Conservation (phyloP, 2,329 filamentous ascomycete genomes). For the Xylaria multiplex region DNA sequence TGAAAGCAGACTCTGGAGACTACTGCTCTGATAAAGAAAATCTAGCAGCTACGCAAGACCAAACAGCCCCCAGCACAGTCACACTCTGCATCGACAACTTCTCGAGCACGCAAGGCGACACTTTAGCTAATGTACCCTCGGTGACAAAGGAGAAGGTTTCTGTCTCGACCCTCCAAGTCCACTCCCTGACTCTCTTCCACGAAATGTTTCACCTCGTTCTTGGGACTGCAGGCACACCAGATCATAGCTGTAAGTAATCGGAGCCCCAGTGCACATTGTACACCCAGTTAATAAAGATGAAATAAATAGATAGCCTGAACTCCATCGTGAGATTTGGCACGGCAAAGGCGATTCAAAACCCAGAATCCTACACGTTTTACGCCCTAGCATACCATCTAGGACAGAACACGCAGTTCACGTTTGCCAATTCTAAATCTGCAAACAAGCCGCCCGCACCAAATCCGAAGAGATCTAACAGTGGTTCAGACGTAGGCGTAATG, state of each 20-base stretch:
- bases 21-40: constrained; percentile 22
- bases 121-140: constrained; percentile 21
- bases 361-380: constrained; percentile 31
- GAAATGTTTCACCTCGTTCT: constrained; percentile 30
- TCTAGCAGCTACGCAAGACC: constrained; percentile 30
- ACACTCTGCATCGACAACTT: constrained; percentile 32
- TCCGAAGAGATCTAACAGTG: constrained; percentile 3
- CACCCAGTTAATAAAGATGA: neutral
- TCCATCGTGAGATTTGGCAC: constrained; percentile 23
- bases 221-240: constrained; percentile 19
- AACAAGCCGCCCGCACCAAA: constrained; percentile 18
- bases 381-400: constrained; percentile 30
- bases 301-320: constrained; percentile 25
- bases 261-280: neutral
- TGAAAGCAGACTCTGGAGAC: constrained; percentile 21
- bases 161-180: constrained; percentile 29
- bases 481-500: neutral
- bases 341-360: constrained; percentile 22
- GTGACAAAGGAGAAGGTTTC: constrained; percentile 16
- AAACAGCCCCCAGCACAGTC: constrained; percentile 24
- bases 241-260: constrained; percentile 22
- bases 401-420: constrained; percentile 31
- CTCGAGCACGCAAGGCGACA: constrained; percentile 12
- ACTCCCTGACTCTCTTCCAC: constrained; percentile 32
- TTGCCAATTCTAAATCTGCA: constrained; percentile 26